Evolutionary conservation across 2,329 filamentous ascomycete species (phyloP).

Genomic region (Aspergillus brunneoviolaceus): DNA sequence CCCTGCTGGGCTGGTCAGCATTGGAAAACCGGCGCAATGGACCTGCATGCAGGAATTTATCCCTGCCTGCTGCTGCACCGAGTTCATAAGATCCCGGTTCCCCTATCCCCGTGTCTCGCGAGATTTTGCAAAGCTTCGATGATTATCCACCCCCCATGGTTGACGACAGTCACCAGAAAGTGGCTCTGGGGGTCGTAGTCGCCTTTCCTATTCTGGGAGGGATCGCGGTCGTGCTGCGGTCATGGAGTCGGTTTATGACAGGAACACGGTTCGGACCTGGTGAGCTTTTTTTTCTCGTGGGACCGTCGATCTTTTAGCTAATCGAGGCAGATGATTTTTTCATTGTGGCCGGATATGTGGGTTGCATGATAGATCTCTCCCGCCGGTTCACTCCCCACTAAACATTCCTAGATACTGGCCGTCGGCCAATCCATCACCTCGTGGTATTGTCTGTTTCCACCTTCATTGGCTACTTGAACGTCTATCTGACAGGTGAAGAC

Average conservation of each 20-base stretch:
- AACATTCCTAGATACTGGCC: constrained; percentile 18
- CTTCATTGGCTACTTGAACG: no score
- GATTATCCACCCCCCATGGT: constrained; percentile 5
- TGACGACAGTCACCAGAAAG: constrained; percentile 25
- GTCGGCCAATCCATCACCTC: constrained; percentile 23
- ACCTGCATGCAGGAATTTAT: no score
- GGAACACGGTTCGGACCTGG: constrained; percentile 21
- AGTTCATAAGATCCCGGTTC: neutral
- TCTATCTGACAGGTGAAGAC: constrained; percentile 12
- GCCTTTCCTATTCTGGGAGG: constrained; percentile 26
- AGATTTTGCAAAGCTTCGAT: neutral
- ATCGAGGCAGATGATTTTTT: constrained; percentile 23
- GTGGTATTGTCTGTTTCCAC: constrained; percentile 25
- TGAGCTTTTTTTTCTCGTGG: constrained; percentile 4
- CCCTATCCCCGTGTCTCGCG: no score
- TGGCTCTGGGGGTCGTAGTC: constrained; percentile 25
- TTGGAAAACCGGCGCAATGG: no score
- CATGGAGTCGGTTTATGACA: constrained; percentile 28
- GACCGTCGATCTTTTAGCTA: neutral
- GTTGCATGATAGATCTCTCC: neutral
- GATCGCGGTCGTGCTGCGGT: constrained; percentile 24
- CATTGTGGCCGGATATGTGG: constrained; percentile 26
- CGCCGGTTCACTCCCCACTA: neutral
- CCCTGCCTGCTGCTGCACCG: no score
- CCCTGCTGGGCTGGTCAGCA: no score